Base-by-base conservation (phyloP, 805 yeast genomes). In the Priceomyces castillae region DNA sequence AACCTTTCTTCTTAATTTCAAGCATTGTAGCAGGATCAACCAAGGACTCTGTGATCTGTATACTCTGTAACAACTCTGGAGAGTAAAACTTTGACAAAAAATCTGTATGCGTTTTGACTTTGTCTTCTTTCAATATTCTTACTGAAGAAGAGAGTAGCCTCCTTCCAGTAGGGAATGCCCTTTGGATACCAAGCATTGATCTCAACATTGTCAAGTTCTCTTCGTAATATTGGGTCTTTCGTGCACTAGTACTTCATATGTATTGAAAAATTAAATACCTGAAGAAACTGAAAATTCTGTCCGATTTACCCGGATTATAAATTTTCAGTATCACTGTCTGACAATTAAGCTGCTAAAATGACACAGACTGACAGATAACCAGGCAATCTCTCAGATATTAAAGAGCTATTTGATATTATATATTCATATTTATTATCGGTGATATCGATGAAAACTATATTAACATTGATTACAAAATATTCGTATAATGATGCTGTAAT, bases 61-160 rank as follows among this genome's bases (percentile, higher is more conserved):
- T 88, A 41, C 95, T 80, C 58, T 88, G 86, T 49, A 92, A 77
- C 40, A 90, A 74, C 46, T 83, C 85, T 25, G 90, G 87, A 7
- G 92, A 80, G 63, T 92, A 92, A 70, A 83, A 92, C 58, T 89
- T 81, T 37, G 79, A 64, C 52, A 90, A 73, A 49, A 71, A 73
- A 36, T 78, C 75, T 49, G 80, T 53, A 61, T 84, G 89, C 45
- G 68, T 48, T 11, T 56, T 48, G 14, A 54, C 60, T 43, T 58
- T 61, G 22, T 39, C 42, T n/a, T 22, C 30, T 20, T 19, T 34
- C 26, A 41, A 41, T 22, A 37, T 30, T 9, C 17, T 28, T n/a
- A 22, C 11, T 18, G 43, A 38, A 15, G 43, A 23, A 18, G 47
- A 42, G 28, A 48, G 38, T 3, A 41, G 20, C 35, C 47, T 42